A percentile compares a stretch with the other conserved stretches of the same genome.
These are phyloP conservation scores for Stachybotrys chartarum DNA, from an alignment of 2,329 filamentous ascomycete genomes.

Conservation along the genomic window DNA sequence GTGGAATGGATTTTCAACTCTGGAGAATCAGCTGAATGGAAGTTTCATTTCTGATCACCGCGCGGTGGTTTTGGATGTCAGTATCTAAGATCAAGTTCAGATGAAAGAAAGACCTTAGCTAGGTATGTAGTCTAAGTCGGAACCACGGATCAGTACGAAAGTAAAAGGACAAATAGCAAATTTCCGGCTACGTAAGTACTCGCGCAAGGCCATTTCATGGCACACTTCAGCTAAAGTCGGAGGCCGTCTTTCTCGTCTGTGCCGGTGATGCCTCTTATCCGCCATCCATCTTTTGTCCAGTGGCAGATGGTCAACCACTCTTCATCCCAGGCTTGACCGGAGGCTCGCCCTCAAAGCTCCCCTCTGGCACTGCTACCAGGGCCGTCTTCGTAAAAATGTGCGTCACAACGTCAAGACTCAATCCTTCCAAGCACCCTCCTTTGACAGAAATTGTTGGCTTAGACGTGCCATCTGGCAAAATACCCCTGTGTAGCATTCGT, in stretches of 20 bases:
- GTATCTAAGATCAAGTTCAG: slow-evolving; percentile 3
- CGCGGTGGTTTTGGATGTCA: slow-evolving; percentile 20
- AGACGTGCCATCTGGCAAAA: slow-evolving; percentile 27
- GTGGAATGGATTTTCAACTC: slow-evolving; percentile 14
- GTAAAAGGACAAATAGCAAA: not conserved
- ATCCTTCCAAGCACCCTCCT: slow-evolving; percentile 34
- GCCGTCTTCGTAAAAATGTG: slow-evolving; percentile 41
- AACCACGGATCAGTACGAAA: not conserved
- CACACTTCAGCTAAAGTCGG: no score
- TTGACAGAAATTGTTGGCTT: slow-evolving; percentile 34
- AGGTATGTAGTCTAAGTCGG: not conserved
- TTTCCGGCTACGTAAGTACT: not conserved
- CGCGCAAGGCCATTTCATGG: not conserved
- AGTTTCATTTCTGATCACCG: slow-evolving; percentile 25
- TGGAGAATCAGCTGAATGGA: slow-evolving; percentile 17
- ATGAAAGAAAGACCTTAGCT: not conserved
- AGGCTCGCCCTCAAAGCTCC: slow-evolving; percentile 13
- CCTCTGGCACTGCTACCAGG: slow-evolving; percentile 34
- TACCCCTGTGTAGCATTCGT: slow-evolving; percentile 38
- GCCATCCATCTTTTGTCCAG: not conserved
- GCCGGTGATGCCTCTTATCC: no score
- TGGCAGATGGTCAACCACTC: not conserved
- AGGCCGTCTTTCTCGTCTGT: no score
- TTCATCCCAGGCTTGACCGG: not conserved
- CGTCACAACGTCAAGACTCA: slow-evolving; percentile 29